phyloP scores from a whole-genome alignment of 495 filamentous ascomycete species.

The Aspergillus baeticus region DNA sequence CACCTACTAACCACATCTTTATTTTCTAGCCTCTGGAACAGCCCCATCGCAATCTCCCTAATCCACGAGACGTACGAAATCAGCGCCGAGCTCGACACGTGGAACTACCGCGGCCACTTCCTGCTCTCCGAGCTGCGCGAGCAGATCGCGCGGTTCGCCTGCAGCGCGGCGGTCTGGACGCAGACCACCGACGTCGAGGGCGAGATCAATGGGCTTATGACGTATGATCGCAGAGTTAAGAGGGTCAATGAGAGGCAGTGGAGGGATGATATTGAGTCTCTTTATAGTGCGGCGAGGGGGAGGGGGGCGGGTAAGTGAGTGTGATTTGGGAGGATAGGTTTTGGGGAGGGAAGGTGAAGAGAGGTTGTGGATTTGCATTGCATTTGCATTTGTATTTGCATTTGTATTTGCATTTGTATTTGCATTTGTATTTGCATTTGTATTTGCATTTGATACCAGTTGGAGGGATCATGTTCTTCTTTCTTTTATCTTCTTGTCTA shows the following conservation, averaged over 20 bases:
- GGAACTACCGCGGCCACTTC: conserved; percentile 61
- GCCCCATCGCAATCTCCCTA: conserved; percentile 48
- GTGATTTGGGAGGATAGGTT: too few relatives aligned
- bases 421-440: too few relatives aligned
- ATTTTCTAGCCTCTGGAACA: conserved; percentile 52
- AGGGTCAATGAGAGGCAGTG: conserved; percentile 57
- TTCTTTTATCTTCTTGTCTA: too few relatives aligned
- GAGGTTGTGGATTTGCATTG: too few relatives aligned
- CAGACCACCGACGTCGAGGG: conserved; percentile 73
- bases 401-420: too few relatives aligned
- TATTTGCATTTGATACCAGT: too few relatives aligned
- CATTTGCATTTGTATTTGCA: too few relatives aligned
- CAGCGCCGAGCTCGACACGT: conserved; percentile 52
- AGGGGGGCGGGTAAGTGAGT: background rate
- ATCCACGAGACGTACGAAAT: conserved; percentile 70
- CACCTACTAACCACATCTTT: background rate
- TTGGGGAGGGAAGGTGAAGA: too few relatives aligned
- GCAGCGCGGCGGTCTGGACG: conserved; percentile 61
- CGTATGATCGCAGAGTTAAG: conserved; percentile 59
- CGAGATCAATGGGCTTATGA: conserved; percentile 70
- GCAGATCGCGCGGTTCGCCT: conserved; percentile 55
- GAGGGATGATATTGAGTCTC: conserved; percentile 55
- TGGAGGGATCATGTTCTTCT: too few relatives aligned
- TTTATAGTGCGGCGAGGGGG: conserved; percentile 52
- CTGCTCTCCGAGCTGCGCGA: conserved; percentile 54